Conservation (phyloP, 73 alveolate genomes). For the Paramecium sonneborni region DNA sequence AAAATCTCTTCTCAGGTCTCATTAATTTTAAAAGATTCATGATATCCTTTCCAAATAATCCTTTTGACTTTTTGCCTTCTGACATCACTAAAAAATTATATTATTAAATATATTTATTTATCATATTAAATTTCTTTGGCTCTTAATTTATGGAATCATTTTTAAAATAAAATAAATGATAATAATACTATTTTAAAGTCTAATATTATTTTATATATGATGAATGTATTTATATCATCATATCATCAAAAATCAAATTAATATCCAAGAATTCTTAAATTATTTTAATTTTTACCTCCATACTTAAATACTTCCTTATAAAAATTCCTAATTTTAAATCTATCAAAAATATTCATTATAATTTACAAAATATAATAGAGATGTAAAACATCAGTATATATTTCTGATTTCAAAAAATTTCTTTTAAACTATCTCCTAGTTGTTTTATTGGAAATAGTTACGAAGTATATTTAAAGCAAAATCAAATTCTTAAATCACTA, state of each 20-base stretch:
- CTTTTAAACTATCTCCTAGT: no score
- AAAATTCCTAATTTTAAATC: no score
- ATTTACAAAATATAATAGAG: no score
- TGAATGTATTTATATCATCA: background rate
- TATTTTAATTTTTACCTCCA: background rate
- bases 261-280: background rate
- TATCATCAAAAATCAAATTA: background rate
- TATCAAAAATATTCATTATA: background rate
- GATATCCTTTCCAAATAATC: background rate
- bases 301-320: no score
- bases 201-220: background rate
- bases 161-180: background rate
- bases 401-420: no score
- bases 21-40: background rate
- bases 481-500: background rate
- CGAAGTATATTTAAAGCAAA: background rate
- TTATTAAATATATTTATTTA: background rate
- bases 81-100: background rate
- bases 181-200: background rate
- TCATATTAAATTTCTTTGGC: background rate
- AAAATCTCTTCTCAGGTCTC: conserved; percentile 38
- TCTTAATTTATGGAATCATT: background rate
- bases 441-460: background rate
- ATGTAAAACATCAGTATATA: no score
- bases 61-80: background rate